These are phyloP conservation scores for Arabidopsis arenosa DNA, from an alignment of 345 rosid genomes.

Conservation along the genomic window DNA sequence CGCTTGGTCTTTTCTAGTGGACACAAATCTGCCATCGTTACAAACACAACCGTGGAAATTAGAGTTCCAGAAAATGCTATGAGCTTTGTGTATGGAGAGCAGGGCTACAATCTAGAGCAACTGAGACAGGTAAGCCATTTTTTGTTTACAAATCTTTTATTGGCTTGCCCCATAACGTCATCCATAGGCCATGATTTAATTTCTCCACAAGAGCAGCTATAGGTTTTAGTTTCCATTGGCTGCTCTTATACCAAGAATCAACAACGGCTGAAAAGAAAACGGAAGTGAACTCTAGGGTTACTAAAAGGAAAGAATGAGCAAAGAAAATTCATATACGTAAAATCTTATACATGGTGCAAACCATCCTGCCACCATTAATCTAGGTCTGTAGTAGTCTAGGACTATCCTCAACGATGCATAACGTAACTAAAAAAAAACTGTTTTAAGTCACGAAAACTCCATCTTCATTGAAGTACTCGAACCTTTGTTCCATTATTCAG, in stretches of 20 bases:
- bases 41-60: constrained; percentile 87
- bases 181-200: constrained; percentile 23
- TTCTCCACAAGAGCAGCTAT: constrained; percentile 22
- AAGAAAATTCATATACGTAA: constrained; percentile 13
- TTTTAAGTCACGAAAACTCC: constrained; percentile 26
- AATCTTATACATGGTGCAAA: constrained; percentile 14
- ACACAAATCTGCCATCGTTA: constrained; percentile 78
- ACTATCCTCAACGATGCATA: background rate
- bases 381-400: constrained; percentile 20
- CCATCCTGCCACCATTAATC: background rate
- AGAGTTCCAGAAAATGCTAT: constrained; percentile 73
- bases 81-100: constrained; percentile 83
- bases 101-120: constrained; percentile 75
- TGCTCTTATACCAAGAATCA: constrained; percentile 26
- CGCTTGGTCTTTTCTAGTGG: constrained; percentile 59
- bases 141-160: constrained; percentile 16
- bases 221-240: constrained; percentile 20
- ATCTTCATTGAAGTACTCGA: background rate
- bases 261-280: background rate
- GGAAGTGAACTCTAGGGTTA: constrained; percentile 23
- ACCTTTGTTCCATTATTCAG: background rate
- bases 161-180: constrained; percentile 1
- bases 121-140: constrained; percentile 49
- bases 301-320: constrained; percentile 31
- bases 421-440: background rate